These are phyloP conservation scores for Apophysomyces sp. DNA, from an alignment of 371 early-diverging fungal species.

Conservation along the genomic window DNA sequence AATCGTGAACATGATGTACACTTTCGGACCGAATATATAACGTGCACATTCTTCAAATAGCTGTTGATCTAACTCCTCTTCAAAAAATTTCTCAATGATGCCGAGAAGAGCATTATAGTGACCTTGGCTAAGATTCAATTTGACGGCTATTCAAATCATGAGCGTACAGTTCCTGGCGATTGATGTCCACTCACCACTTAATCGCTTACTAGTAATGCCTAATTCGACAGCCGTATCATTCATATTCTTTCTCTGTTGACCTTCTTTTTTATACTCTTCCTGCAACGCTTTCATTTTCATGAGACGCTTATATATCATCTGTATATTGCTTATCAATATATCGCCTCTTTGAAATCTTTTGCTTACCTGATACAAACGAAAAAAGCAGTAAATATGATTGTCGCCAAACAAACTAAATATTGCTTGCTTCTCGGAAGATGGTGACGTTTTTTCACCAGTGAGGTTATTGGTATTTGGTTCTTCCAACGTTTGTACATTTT, in stretches of 20 bases:
- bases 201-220: neutral
- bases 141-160: no score
- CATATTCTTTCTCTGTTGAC: neutral
- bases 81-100: constrained; percentile 58
- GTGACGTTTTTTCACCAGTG: neutral
- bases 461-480: neutral
- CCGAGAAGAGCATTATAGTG: neutral
- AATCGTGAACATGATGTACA: constrained; percentile 81
- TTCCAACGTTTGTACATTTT: neutral
- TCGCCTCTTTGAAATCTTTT: neutral
- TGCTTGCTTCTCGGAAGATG: neutral
- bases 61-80: constrained; percentile 72
- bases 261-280: neutral
- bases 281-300: neutral
- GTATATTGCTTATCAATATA: neutral
- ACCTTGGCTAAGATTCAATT: neutral
- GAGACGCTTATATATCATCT: neutral
- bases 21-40: constrained; percentile 79
- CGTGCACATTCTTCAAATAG: constrained; percentile 90
- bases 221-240: neutral
- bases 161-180: neutral
- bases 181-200: neutral
- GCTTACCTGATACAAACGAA: neutral
- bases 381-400: neutral
- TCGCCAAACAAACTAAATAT: neutral